Conservation (phyloP, 2,329 filamentous ascomycete species). For the Rosellinia necatrix region DNA sequence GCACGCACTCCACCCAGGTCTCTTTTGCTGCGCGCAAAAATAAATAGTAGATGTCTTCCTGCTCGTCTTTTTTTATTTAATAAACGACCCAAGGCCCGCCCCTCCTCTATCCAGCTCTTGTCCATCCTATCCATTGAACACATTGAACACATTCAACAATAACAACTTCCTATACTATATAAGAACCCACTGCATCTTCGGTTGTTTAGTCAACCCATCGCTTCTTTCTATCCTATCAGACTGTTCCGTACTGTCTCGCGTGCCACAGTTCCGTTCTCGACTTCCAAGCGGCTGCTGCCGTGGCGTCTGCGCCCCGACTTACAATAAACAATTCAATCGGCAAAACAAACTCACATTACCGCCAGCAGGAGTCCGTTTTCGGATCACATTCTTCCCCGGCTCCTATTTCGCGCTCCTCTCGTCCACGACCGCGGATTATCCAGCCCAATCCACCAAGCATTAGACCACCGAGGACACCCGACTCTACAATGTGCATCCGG, state of each 20-base stretch:
- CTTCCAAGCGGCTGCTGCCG: conserved; percentile 30
- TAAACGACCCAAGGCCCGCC: conserved; percentile 22
- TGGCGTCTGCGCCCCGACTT: conserved; percentile 35
- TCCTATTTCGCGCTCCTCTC: conserved; percentile 19
- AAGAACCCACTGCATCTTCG: not conserved
- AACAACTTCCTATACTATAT: conserved; percentile 15
- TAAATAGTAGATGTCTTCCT: conserved; percentile 29
- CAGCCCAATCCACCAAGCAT: conserved; percentile 34
- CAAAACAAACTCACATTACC: conserved; percentile 26
- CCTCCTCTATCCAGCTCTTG: conserved; percentile 6
- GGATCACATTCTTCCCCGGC: conserved; percentile 22
- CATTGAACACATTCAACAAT: conserved; percentile 8
- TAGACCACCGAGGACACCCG: conserved; percentile 33
- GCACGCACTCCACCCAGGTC: too few relatives aligned
- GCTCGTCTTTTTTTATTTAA: conserved; percentile 22
- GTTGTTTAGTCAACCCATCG: not conserved
- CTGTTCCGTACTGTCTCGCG: conserved; percentile 5
- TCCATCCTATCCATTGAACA: conserved; percentile 16
- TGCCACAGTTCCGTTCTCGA: conserved; percentile 33
- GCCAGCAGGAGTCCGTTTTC: conserved; percentile 14
- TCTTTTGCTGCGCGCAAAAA: conserved; percentile 28
- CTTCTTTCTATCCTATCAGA: conserved; percentile 3
- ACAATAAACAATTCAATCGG: conserved; percentile 36
- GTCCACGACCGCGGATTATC: conserved; percentile 28
- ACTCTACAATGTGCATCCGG: conserved; percentile 55